Evolutionary conservation across 768 basidiomycete genomes (phyloP), one percentile per base, ranked within the genome.

Genomic region (Melanogaster broomeanus): DNA sequence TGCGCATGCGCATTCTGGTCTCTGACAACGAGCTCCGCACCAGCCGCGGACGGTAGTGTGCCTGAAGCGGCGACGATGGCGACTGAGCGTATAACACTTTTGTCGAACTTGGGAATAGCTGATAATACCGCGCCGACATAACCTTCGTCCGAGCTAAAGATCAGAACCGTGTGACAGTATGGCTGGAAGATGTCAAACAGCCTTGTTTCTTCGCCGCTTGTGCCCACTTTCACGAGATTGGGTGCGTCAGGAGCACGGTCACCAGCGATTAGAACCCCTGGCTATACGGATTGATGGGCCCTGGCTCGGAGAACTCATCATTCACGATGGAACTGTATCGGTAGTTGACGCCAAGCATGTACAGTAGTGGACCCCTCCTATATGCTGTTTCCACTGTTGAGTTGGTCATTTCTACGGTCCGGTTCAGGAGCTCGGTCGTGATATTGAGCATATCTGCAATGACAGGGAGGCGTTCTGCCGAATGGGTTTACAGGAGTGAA

Each of bases 301-400:
- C 42, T 11, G 48, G 21, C 0, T 24, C 27, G 2, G 49, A 45
- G 51, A 53, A 28, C n/a, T 60, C 60, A 38, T 82, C 81, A 13
- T 77, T 21, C 1, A 82, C 67, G 19, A 81, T 70, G 0, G 74
- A 55, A 58, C 81, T 82, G 64, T 74, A 73, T 9, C 82, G 72
- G 57, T 77, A 83, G 62, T 83, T 83, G 39, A 82, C 69, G 8
- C 78, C 79, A 31, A 81, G 73, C 62, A 78, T 77, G 18, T 63
- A 31, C 30, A 31, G 13, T 11, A 12, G 9, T 31, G 11, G 40
- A 41, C 10, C 19, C 24, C 24, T 41, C 40, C 6, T 16, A 9
- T 27, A 37, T n/a, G 35, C n/a, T 37, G 35, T n/a, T 8, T 37
- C 35, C 9, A 37, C 9, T 18, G 35, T 37, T 16, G 35, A 37